These are phyloP conservation scores for Oldenlandia corymbosa DNA, from an alignment of 257 asterid species.

Conservation along the genomic window DNA sequence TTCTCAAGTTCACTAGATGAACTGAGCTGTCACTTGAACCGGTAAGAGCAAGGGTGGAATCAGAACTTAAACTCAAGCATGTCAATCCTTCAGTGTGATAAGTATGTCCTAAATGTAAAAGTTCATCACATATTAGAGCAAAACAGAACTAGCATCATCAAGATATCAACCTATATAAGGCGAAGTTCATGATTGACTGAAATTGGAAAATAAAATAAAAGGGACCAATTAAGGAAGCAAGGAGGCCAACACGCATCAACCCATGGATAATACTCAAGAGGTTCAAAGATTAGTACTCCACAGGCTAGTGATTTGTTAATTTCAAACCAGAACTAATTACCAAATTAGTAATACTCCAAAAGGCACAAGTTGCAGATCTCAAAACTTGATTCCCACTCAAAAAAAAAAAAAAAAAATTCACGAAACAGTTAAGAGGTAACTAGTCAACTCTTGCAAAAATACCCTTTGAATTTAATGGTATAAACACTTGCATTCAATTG, in stretches of 20 bases:
- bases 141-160: not conserved
- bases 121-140: too few relatives aligned
- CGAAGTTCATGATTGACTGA: not conserved
- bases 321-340: not conserved
- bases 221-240: not conserved
- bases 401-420: too few relatives aligned
- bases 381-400: not conserved
- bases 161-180: not conserved
- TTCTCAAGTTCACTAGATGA: conserved; percentile 65
- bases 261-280: too few relatives aligned
- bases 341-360: too few relatives aligned
- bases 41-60: conserved; percentile 66
- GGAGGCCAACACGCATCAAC: not conserved
- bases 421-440: not conserved
- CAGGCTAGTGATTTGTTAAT: too few relatives aligned
- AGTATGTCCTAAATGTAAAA: conserved; percentile 44
- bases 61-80: conserved; percentile 69
- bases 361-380: not conserved
- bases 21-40: conserved; percentile 73
- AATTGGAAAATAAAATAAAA: not conserved
- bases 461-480: not conserved
- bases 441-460: not conserved
- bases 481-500: too few relatives aligned
- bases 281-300: too few relatives aligned
- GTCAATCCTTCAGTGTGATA: conserved; percentile 75